Evolutionary conservation across 805 yeast genomes (phyloP).

Genomic region (Zygoascus biomembranicola): DNA sequence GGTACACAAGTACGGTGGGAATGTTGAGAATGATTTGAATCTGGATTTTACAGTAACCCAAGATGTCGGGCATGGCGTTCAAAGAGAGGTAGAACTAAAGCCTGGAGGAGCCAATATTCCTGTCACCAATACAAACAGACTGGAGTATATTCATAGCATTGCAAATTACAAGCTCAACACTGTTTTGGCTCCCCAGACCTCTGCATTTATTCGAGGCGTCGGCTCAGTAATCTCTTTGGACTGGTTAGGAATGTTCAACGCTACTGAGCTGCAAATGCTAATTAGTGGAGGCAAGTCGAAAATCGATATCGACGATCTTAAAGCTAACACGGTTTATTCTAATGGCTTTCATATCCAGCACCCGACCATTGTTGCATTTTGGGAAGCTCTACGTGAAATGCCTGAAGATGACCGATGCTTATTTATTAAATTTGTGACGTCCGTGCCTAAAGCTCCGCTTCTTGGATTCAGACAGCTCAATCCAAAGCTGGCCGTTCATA

Average conservation of each 20-base stretch:
- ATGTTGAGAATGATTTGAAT: constrained; percentile 48
- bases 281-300: constrained; percentile 70
- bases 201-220: constrained; percentile 62
- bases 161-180: constrained; percentile 74
- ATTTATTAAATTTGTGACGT: constrained; percentile 81
- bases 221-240: constrained; percentile 55
- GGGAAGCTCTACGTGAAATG: constrained; percentile 72
- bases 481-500: constrained; percentile 76
- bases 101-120: constrained; percentile 48
- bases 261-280: constrained; percentile 74
- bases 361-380: constrained; percentile 54
- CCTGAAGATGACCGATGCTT: constrained; percentile 50
- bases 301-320: constrained; percentile 65
- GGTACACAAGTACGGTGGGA: constrained; percentile 44
- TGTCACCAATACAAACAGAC: constrained; percentile 54
- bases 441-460: constrained; percentile 86
- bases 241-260: constrained; percentile 82
- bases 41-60: constrained; percentile 61
- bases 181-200: constrained; percentile 49
- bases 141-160: constrained; percentile 67
- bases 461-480: constrained; percentile 68
- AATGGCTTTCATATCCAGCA: constrained; percentile 44
- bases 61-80: constrained; percentile 27
- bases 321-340: constrained; percentile 52
- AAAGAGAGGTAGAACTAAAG: constrained; percentile 44